Evolutionary conservation across 176 grass and related monocot genomes (phyloP).

Genomic region (Aegilops bicornis): DNA sequence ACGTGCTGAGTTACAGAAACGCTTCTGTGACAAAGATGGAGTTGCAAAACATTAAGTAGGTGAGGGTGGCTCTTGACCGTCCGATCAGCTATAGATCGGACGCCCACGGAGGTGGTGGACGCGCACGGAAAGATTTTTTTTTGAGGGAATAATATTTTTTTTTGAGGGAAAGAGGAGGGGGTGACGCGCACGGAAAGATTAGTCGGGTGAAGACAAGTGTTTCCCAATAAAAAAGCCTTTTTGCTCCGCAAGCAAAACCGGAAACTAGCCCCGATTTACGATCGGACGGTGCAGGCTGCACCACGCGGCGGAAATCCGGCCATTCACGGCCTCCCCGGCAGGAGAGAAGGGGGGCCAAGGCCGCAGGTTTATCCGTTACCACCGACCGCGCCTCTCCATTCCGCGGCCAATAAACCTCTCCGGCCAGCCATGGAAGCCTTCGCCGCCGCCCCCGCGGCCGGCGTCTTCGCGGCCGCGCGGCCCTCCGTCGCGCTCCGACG

Average conservation of each 20-base stretch:
- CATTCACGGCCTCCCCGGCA: background rate
- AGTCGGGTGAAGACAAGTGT: too few species aligned
- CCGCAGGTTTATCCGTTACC: slow-evolving; percentile 34
- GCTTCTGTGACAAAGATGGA: too few species aligned
- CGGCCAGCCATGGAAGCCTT: slow-evolving; percentile 52
- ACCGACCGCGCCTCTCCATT: background rate
- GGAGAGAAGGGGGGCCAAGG: background rate
- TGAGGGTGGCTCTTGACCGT: too few species aligned
- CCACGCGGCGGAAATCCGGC: background rate
- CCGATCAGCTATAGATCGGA: too few species aligned
- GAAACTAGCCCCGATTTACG: background rate
- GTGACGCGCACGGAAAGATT: too few species aligned
- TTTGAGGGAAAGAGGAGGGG: too few species aligned
- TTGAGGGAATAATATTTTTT: too few species aligned
- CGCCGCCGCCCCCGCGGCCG: slow-evolving; percentile 38
- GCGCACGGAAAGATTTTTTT: too few species aligned
- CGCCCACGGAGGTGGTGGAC: too few species aligned
- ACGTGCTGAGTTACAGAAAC: too few species aligned
- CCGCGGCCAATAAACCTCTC: slow-evolving; percentile 15
- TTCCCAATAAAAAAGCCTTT: background rate
- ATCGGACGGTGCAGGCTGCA: background rate
- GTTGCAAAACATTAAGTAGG: too few species aligned
- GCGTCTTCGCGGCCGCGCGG: slow-evolving; percentile 38
- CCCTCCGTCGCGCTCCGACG: background rate
- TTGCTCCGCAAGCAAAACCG: background rate